Base-by-base conservation (phyloP, 1,284 basidiomycete species). In the Fomitopsis schrenkii region DNA sequence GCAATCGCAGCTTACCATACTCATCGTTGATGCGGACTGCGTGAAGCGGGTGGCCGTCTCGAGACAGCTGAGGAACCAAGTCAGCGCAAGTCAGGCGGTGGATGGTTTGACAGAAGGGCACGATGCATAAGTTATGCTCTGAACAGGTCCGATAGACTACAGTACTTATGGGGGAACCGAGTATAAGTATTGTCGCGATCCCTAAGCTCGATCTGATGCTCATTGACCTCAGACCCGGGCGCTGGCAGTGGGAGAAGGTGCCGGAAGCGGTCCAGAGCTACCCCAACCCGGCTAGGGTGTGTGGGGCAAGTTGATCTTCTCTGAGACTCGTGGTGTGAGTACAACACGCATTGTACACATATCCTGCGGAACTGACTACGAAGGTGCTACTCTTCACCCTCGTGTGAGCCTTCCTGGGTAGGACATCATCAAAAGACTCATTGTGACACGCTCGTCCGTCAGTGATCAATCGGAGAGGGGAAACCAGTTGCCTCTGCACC, bases 281-380 rank as follows among this genome's bases (percentile, higher is more conserved):
- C 19, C 87, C 87, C 1, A n/a, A n/a, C n/a, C n/a, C n/a, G n/a
- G n/a, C n/a, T n/a, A n/a, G n/a, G 82, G 85, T 2, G 74, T 88
- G 0, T 86, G 79, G 80, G 76, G 80, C 17, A 80, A 87, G 62
- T 59, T 83, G 67, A 71, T 88, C 4, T 90, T 91, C 67, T 81
- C 88, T 22, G 22, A 22, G 22, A 1, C 66, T 91, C 19, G 76
- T 83, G 19, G 87, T 90, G 83, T 84, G 64, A 58, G 76, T 68
- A 12, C 35, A 10, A 12, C 42, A 1, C 41, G 15, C 56, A 15
- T 15, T 22, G 12, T 19, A 1, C 33, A 15, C 28, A 4, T 8
- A 2, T n/a, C 10, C 52, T 30, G 33, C 35, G n/a, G 35, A 19
- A 54, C 52, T 54, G 35, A 36, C 22, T 69, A 80, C 79, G 73